Percentiles rank a stretch among this genome's conserved stretches.
These are phyloP conservation scores for Paecilomyces fulvus DNA, from an alignment of 2,329 filamentous ascomycete species.

Conservation along the genomic window DNA sequence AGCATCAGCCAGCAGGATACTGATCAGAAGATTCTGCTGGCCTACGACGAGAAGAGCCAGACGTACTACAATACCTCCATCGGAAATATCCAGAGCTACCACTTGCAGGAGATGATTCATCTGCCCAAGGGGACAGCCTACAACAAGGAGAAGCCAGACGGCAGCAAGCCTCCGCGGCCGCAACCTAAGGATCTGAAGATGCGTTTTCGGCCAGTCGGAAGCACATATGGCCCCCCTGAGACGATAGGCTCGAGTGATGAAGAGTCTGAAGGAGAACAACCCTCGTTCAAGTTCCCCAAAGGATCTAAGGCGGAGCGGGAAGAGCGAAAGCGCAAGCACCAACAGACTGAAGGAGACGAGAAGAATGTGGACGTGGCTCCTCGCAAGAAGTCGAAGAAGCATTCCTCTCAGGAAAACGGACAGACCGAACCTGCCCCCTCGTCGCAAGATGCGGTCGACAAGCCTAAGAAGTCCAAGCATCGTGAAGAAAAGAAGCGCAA, in stretches of 20 bases:
- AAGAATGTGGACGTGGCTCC: slow-evolving; percentile 16
- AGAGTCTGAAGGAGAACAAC: slow-evolving; percentile 27
- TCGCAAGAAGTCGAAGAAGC: slow-evolving; percentile 35
- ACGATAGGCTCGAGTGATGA: slow-evolving; percentile 29
- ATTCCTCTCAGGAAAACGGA: slow-evolving; percentile 12
- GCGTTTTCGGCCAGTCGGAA: slow-evolving; percentile 38
- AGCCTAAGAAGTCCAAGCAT: slow-evolving; percentile 21
- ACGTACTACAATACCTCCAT: slow-evolving; percentile 21
- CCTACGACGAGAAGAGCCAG: slow-evolving; percentile 28
- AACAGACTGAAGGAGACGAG: slow-evolving; percentile 21
- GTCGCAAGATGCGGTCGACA: slow-evolving; percentile 21
- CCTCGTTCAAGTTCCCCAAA: slow-evolving; percentile 23
- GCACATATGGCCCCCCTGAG: slow-evolving; percentile 20
- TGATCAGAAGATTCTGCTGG: slow-evolving; percentile 23
- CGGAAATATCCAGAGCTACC: slow-evolving; percentile 23
- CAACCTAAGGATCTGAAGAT: slow-evolving; percentile 38
- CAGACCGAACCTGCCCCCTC: too few species aligned
- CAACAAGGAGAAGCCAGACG: slow-evolving; percentile 16
- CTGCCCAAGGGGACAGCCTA: slow-evolving; percentile 17
- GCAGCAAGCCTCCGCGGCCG: slow-evolving; percentile 27
- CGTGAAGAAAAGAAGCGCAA: slow-evolving; percentile 27
- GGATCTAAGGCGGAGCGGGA: slow-evolving; percentile 18
- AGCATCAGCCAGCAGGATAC: slow-evolving; percentile 19
- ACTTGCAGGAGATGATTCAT: slow-evolving; percentile 28
- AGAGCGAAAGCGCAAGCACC: slow-evolving; percentile 31